Evolutionary conservation across 768 basidiomycete genomes (phyloP), one percentile per base, ranked within the genome.

Genomic region (Austroboletus eburneus): DNA sequence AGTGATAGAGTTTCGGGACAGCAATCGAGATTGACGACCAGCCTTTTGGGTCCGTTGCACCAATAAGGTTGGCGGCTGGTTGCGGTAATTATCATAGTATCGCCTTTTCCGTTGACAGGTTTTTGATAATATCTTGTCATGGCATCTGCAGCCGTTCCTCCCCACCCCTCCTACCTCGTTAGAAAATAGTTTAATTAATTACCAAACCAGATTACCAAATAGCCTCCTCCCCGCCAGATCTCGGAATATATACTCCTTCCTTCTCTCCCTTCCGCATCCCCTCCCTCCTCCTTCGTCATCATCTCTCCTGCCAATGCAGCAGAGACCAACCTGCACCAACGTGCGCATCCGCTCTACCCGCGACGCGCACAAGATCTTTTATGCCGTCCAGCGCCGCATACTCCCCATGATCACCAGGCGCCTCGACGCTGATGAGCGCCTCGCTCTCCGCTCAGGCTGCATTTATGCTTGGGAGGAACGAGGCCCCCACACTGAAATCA

Each of bases 321-420:
- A 75, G 49, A 49, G 55, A 39, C 87, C 87, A 36, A 90, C 87
- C 30, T 84, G 81, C 62, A 75, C 68, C 42, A 79, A 83, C 56
- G 69, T 81, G 46, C 85, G 87, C 59, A 87, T 90, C 56, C 83
- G 87, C 54, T 85, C 84, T 30, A 81, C 80, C 23, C 74, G 76
- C 43, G 88, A 90, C 63, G 87, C 87, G 3, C 88, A 89, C 65
- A 85, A 80, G 63, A 83, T 91, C 58, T 90, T 90, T 67, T 80
- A 76, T 55, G 87, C 81, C 21, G 74, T 89, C 45, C 78, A 80
- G 45, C 72, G 72, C 45, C 80, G 79, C 35, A 50, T 75, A 20
- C 72, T 91, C 39, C 77, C 77, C 47, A 83, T 89, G 77, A 82
- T 91, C 55, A 81, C 83, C 22, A 76, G 85, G 51, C 78, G 88